Percentiles rank a stretch among this genome's conserved stretches.
Evolutionary conservation across 768 basidiomycete species (phyloP).

Genomic region (Boletus tylopilopsis): DNA sequence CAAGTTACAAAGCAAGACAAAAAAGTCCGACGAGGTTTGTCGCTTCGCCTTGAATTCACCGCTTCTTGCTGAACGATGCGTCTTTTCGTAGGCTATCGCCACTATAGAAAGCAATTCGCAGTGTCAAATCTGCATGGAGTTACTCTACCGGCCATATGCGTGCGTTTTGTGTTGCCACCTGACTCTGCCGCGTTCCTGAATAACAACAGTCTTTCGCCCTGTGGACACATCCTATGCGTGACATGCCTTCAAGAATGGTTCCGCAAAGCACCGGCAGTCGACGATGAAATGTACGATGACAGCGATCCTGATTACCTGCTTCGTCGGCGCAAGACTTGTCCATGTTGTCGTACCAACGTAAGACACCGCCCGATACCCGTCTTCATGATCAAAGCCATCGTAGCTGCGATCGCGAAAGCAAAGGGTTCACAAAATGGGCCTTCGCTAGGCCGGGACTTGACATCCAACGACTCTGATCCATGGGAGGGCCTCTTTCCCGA

Average conservation of each 20-base stretch:
- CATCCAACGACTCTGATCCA: slow-evolving; percentile 49
- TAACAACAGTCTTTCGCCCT: slow-evolving; percentile 56
- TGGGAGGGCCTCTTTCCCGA: slow-evolving; percentile 68
- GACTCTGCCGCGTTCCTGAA: slow-evolving; percentile 5
- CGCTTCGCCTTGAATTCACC: neutral
- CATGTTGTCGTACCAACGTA: slow-evolving; percentile 61
- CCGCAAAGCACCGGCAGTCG: slow-evolving; percentile 53
- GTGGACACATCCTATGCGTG: slow-evolving; percentile 76
- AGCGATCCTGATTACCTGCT: slow-evolving; percentile 44
- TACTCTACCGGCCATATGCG: slow-evolving; percentile 62
- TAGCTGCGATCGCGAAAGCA: slow-evolving; percentile 44
- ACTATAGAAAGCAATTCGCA: slow-evolving; percentile 57
- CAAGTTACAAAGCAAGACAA: slow-evolving; percentile 43
- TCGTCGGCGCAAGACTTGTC: slow-evolving; percentile 65
- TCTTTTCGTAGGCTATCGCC: slow-evolving; percentile 42
- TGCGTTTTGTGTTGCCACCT: slow-evolving; percentile 34
- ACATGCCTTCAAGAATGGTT: slow-evolving; percentile 77
- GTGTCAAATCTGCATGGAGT: slow-evolving; percentile 78
- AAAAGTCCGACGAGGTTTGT: slow-evolving; percentile 56
- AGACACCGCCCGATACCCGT: slow-evolving; percentile 60
- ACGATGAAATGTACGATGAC: slow-evolving; percentile 43
- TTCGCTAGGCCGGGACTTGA: slow-evolving; percentile 22
- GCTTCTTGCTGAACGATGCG: neutral
- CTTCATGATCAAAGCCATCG: slow-evolving; percentile 63
- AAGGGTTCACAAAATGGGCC: slow-evolving; percentile 28